A percentile compares a stretch with the other conserved stretches of the same genome.
These are phyloP conservation scores for Hebeloma cylindrosporum DNA, from an alignment of 768 basidiomycete species.

Conservation along the genomic window DNA sequence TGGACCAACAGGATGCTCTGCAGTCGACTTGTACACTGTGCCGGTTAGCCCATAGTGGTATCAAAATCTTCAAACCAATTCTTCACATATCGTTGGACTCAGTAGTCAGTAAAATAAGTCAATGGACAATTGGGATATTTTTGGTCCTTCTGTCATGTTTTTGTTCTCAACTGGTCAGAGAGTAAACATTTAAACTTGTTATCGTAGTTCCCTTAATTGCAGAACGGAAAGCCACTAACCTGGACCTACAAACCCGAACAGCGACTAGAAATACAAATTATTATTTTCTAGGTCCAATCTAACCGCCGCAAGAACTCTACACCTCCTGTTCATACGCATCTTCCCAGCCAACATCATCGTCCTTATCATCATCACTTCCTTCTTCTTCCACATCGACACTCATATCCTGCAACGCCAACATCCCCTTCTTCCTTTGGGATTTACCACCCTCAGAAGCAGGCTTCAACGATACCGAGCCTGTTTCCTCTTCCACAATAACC, in stretches of 20 bases:
- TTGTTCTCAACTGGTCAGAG: no score
- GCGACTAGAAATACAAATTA: no score
- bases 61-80: not conserved
- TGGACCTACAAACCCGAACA: no score
- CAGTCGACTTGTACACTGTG: slow-evolving; percentile 23
- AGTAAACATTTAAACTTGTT: no score
- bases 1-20: slow-evolving; percentile 18
- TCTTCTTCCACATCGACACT: slow-evolving; percentile 41
- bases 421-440: slow-evolving; percentile 23
- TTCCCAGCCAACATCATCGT: slow-evolving; percentile 38
- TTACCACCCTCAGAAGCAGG: slow-evolving; percentile 20
- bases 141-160: no score
- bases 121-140: no score
- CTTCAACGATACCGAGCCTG: slow-evolving; percentile 34
- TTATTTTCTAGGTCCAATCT: no score
- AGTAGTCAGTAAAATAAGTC: no score
- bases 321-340: slow-evolving; percentile 80
- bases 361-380: slow-evolving; percentile 54
- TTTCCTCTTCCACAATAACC: slow-evolving; percentile 49
- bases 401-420: slow-evolving; percentile 24
- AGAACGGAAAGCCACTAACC: no score
- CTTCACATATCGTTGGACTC: not conserved
- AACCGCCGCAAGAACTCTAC: slow-evolving; percentile 14
- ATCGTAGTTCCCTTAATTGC: no score
- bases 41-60: slow-evolving; percentile 14